A percentile compares a stretch with the other conserved stretches of the same genome.
These are phyloP conservation scores for Hemisphaericaspora lyxosophila DNA, from an alignment of 1,139 yeast species.

Conservation along the genomic window DNA sequence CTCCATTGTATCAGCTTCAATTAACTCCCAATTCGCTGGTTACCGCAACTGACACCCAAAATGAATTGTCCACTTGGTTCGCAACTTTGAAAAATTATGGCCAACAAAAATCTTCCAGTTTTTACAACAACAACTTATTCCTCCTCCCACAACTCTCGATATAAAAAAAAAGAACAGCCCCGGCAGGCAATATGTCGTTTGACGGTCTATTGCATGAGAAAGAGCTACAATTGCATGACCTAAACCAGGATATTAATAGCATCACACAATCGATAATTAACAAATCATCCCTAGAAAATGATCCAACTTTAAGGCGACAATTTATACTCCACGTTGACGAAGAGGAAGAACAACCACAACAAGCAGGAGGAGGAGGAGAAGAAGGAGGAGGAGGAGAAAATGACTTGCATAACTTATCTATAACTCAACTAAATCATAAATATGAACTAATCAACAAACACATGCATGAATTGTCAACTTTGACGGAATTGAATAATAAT, in stretches of 20 bases:
- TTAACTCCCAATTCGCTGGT: no score
- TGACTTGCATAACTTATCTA: constrained; percentile 11
- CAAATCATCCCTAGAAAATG: constrained; percentile 4
- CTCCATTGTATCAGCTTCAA: no score
- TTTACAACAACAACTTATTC: no score
- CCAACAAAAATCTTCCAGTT: no score
- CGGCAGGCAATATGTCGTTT: constrained; percentile 11
- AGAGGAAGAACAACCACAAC: neutral
- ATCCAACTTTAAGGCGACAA: constrained; percentile 7
- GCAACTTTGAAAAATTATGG: no score
- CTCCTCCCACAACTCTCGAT: no score
- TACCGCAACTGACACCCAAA: no score
- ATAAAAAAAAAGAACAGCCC: no score
- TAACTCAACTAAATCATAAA: constrained; percentile 23
- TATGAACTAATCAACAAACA: constrained; percentile 16
- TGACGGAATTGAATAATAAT: constrained; percentile 24
- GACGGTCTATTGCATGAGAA: constrained; percentile 7
- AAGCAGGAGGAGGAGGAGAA: neutral
- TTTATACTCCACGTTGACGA: constrained; percentile 5
- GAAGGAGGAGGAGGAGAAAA: constrained; percentile 4
- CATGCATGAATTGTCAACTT: constrained; percentile 20
- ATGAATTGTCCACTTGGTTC: no score
- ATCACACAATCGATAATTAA: constrained; percentile 6
- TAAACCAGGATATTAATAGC: constrained; percentile 3
- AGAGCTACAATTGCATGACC: constrained; percentile 4